Conservation (phyloP, 495 filamentous ascomycete genomes). For the Podospora pseudopauciseta region DNA sequence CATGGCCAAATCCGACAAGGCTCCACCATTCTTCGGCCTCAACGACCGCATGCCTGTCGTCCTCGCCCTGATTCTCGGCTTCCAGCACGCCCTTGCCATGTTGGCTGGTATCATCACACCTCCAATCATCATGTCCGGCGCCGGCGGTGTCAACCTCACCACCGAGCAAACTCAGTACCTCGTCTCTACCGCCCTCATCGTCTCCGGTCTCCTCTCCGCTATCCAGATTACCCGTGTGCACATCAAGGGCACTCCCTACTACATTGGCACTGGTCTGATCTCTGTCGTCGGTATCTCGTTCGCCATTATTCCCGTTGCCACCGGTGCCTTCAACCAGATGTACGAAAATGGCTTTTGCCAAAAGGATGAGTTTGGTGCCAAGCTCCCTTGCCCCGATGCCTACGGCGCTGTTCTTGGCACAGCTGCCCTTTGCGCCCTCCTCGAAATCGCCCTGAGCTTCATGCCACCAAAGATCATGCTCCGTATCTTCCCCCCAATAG, state of each 20-base stretch:
- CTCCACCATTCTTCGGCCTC: conserved; percentile 83
- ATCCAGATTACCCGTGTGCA: conserved; percentile 86
- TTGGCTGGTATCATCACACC: conserved; percentile 64
- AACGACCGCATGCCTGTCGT: conserved; percentile 79
- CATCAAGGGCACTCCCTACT: conserved; percentile 76
- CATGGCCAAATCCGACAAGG: conserved; percentile 59
- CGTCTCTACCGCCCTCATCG: conserved; percentile 85
- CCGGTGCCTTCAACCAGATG: conserved; percentile 77
- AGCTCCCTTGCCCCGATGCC: conserved; percentile 74
- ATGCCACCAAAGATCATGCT: conserved; percentile 66
- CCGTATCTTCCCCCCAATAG: conserved; percentile 80
- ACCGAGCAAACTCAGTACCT: conserved; percentile 67
- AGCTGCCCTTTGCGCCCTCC: conserved; percentile 60
- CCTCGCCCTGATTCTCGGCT: conserved; percentile 58
- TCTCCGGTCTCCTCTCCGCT: conserved; percentile 72
- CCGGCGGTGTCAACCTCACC: conserved; percentile 62
- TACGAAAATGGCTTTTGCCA: conserved; percentile 79
- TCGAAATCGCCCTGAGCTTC: conserved; percentile 74
- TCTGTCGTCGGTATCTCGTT: conserved; percentile 90
- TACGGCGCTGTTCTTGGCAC: conserved; percentile 87
- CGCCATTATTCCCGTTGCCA: conserved; percentile 79
- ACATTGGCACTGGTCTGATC: conserved; percentile 81
- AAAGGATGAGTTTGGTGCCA: conserved; percentile 55
- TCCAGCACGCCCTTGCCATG: conserved; percentile 52
- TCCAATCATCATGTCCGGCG: conserved; percentile 69